Base-by-base conservation (phyloP, 805 yeast species). In the Dipodascus geniculatus region DNA sequence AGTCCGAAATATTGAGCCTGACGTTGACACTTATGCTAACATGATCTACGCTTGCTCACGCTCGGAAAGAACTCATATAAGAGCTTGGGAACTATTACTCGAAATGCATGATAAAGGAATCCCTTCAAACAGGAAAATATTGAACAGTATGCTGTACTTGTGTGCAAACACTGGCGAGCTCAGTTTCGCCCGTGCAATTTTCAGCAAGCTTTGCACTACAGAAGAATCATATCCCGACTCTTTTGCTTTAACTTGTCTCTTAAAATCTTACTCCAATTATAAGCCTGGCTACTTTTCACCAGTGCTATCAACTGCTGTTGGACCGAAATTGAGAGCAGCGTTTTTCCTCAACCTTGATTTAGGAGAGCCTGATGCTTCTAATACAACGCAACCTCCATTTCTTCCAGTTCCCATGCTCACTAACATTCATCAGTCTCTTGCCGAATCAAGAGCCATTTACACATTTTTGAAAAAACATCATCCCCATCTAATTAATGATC, bases 151-250 rank as follows among this genome's bases (percentile, higher is more conserved):
- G 81, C 74, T 91, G 70, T 77, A 82, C 57, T 68, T 91, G 49
- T 80, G 93, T n/a, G 83, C 88, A 0, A 74, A 74, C 55, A 89
- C 89, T 61, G 93, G 95, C 0, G 96, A 90, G 65, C 67, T 85
- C 19, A 71, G 80, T 3, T 71, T 87, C 48, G 74, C 87, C 0
- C 74, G 98, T 60, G 87, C 91, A 2, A 55, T 72, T 31, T 56
- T 71, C 48, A 54, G 58, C 17, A 66, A 63, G 49, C 55, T 71
- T 53, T 65, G 66, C 48, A 54, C 55, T 14, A 55, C 50, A 8
- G 54, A 60, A 3, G 51, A 53, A 22, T 51, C 64, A 1, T 60
- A 57, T 42, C 70, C 73, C 0, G 66, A 65, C 52, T 54, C 63
- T 17, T 56, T 54, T 16, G 61, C 62, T 17, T 57, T 67, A 53